Evolutionary conservation across 306 rosid genomes (phyloP).

Genomic region (Purshia tridentata): DNA sequence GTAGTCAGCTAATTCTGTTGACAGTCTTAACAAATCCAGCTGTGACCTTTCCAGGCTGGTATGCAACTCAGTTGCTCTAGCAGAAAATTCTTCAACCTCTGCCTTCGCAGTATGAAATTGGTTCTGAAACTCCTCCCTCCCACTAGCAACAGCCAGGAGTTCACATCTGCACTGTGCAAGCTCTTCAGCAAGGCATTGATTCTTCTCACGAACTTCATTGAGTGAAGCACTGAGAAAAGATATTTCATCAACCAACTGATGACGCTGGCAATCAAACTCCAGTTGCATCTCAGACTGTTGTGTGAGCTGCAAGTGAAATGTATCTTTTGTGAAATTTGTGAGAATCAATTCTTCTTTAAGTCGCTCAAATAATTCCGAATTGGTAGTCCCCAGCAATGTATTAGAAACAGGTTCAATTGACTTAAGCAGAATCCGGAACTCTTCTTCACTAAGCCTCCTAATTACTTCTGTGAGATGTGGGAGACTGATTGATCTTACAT

Average conservation of each 20-base stretch:
- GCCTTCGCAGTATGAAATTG: conserved; percentile 44
- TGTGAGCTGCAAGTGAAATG: conserved; percentile 55
- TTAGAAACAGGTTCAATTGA: conserved; percentile 44
- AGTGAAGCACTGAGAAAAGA: conserved; percentile 51
- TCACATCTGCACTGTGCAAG: conserved; percentile 57
- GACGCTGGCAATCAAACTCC: conserved; percentile 50
- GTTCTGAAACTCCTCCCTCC: conserved; percentile 53
- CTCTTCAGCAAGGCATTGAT: conserved; percentile 61
- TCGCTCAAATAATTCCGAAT: conserved; percentile 48
- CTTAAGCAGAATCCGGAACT: conserved; percentile 46
- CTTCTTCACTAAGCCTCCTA: conserved; percentile 56
- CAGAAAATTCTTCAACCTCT: conserved; percentile 60
- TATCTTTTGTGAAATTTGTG: conserved; percentile 53
- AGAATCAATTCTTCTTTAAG: conserved; percentile 78
- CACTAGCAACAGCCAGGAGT: conserved; percentile 48
- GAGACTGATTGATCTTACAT: conserved; percentile 45
- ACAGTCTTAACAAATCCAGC: conserved; percentile 48
- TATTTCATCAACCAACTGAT: conserved; percentile 47
- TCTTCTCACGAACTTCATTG: conserved; percentile 49
- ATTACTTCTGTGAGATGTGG: conserved; percentile 55
- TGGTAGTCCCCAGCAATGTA: conserved; percentile 31
- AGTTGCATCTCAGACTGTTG: conserved; percentile 58
- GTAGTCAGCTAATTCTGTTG: conserved; percentile 64
- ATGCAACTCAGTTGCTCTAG: conserved; percentile 57
- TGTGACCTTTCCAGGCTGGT: conserved; percentile 51